Evolutionary conservation across 306 rosid genomes (phyloP).

Genomic region (Fagus sylvatica): DNA sequence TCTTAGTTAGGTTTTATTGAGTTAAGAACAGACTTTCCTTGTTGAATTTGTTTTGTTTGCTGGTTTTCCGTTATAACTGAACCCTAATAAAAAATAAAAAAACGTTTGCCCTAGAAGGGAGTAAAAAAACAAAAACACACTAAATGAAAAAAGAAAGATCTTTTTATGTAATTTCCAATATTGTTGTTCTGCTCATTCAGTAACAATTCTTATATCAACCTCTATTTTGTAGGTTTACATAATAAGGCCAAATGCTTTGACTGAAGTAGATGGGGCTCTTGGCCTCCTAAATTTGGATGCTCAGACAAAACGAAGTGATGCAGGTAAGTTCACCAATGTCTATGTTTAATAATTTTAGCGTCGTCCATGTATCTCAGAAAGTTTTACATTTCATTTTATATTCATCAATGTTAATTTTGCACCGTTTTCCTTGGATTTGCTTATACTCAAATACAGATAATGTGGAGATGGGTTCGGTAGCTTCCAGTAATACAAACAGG

Average conservation of each 20-base stretch:
- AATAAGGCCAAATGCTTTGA: conserved; percentile 49
- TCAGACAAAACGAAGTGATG: conserved; percentile 38
- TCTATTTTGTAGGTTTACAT: conserved; percentile 57
- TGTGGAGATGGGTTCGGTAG: conserved; percentile 17
- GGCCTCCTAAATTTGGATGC: conserved; percentile 46
- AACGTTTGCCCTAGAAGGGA: no score
- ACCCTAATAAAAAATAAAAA: no score
- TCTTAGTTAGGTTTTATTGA: no score
- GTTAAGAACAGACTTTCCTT: no score
- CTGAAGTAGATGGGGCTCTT: conserved; percentile 65
- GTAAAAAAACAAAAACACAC: background rate
- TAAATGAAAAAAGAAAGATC: background rate
- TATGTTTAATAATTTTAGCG: conserved; percentile 8
- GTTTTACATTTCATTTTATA: conserved; percentile 1
- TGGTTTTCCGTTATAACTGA: no score
- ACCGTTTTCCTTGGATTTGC: conserved; percentile 21
- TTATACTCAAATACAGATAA: conserved; percentile 42
- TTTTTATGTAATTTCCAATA: background rate
- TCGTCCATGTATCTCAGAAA: conserved; percentile 2
- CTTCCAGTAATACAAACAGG: conserved; percentile 37
- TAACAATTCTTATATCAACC: background rate
- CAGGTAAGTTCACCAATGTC: conserved; percentile 50
- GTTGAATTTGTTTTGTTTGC: no score
- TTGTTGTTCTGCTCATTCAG: background rate
- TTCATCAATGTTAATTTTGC: no score